Conservation (phyloP, 129 eudicot genomes). For the Glebionis coronaria region DNA sequence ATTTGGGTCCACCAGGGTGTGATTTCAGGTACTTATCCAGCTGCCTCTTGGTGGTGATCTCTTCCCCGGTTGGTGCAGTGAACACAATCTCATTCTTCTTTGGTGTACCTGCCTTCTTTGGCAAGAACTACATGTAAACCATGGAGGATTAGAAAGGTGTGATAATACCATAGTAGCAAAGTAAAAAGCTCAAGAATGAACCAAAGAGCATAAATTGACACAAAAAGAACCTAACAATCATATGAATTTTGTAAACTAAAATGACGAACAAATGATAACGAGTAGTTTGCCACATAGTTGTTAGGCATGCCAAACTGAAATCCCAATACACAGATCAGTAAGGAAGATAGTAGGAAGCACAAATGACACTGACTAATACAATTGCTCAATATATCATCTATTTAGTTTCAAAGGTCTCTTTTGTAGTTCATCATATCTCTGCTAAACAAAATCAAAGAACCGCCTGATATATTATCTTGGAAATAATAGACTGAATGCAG, state of each 20-base stretch:
- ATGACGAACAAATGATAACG: neutral
- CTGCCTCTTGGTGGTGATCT: constrained; percentile 60
- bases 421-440: neutral
- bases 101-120: constrained; percentile 72
- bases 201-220: constrained; percentile 1
- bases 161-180: neutral
- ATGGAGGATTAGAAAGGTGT: constrained; percentile 11
- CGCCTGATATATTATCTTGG: neutral
- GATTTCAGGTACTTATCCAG: constrained; percentile 71
- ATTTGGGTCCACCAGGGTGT: constrained; percentile 76
- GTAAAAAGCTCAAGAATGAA: neutral
- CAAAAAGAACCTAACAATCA: neutral
- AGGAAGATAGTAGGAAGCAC: neutral
- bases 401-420: neutral
- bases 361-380: neutral
- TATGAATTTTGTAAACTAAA: neutral
- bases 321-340: too few species aligned
- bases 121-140: constrained; percentile 48
- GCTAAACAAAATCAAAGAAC: constrained; percentile 1
- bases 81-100: constrained; percentile 70
- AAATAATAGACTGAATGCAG: neutral
- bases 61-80: constrained; percentile 85
- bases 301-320: too few species aligned
- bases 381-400: constrained; percentile 6
- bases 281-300: neutral